These are phyloP conservation scores for Calcarisporium arbuscula DNA, from an alignment of 2,329 filamentous ascomycete species.

Conservation along the genomic window DNA sequence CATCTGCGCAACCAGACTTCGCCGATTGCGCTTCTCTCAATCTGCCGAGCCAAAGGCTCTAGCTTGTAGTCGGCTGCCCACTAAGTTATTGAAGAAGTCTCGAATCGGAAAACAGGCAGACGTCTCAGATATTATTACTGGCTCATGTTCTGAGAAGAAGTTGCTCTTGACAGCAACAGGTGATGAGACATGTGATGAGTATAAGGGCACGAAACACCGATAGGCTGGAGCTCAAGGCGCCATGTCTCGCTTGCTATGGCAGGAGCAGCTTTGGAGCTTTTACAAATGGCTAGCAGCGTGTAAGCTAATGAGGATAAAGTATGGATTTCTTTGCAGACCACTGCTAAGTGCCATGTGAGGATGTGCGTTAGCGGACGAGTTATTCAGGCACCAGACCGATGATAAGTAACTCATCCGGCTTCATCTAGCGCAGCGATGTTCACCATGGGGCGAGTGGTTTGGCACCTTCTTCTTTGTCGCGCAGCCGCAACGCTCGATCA, in stretches of 20 bases:
- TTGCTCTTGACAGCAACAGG: constrained; percentile 13
- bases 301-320: too few species aligned
- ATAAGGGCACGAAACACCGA: constrained; percentile 20
- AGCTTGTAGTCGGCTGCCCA: constrained; percentile 9
- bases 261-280: constrained; percentile 18
- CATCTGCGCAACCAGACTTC: constrained; percentile 14
- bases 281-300: constrained; percentile 20
- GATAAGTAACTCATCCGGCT: too few species aligned
- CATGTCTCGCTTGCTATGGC: constrained; percentile 15
- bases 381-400: too few species aligned
- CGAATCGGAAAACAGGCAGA: constrained; percentile 12
- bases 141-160: constrained; percentile 6
- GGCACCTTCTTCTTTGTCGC: too few species aligned
- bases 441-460: too few species aligned
- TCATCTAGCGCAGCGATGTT: too few species aligned
- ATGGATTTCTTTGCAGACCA: too few species aligned
- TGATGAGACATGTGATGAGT: constrained; percentile 12
- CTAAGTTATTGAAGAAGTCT: constrained; percentile 8
- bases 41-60: constrained; percentile 7
- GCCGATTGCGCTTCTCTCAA: constrained; percentile 14
- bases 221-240: constrained; percentile 18
- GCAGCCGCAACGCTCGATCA: too few species aligned
- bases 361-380: too few species aligned
- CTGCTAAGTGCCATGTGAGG: too few species aligned
- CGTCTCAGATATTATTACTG: constrained; percentile 9